phyloP scores from a whole-genome alignment of 441 rosid species.

The Aquilaria agallochum region DNA sequence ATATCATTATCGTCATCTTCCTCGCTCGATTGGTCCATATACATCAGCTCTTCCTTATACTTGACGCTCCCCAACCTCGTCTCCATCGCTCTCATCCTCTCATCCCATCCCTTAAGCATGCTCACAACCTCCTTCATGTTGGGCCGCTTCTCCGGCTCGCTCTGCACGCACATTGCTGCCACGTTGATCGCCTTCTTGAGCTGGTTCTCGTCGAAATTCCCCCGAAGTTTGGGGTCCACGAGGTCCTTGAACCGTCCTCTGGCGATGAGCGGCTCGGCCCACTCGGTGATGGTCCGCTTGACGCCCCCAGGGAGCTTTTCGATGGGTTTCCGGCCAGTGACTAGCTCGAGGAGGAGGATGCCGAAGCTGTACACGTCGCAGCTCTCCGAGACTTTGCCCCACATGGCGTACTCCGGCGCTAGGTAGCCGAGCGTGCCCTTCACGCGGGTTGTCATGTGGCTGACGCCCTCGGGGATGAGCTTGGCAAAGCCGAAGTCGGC shows the following conservation, averaged over 20 bases:
- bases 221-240: constrained; percentile 40
- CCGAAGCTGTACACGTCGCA: constrained; percentile 67
- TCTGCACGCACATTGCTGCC: constrained; percentile 45
- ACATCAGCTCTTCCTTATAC: constrained; percentile 47
- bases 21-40: constrained; percentile 41
- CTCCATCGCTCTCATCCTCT: constrained; percentile 24
- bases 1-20: constrained; percentile 15
- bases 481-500: constrained; percentile 67
- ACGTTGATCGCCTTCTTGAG: constrained; percentile 34
- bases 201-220: constrained; percentile 35
- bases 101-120: constrained; percentile 32
- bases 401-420: constrained; percentile 57
- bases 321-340: constrained; percentile 51
- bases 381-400: constrained; percentile 54
- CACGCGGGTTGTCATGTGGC: constrained; percentile 49
- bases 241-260: constrained; percentile 34
- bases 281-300: constrained; percentile 45
- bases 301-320: constrained; percentile 52
- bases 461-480: constrained; percentile 51
- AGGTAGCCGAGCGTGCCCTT: constrained; percentile 52
- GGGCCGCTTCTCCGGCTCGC: constrained; percentile 49
- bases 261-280: constrained; percentile 47
- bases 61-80: constrained; percentile 40
- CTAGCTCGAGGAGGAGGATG: constrained; percentile 49
- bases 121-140: constrained; percentile 53